Evolutionary conservation across 352 stramenopile genomes (phyloP), one percentile per base, ranked within the genome.

Genomic region (Globisporangium paddicum): DNA sequence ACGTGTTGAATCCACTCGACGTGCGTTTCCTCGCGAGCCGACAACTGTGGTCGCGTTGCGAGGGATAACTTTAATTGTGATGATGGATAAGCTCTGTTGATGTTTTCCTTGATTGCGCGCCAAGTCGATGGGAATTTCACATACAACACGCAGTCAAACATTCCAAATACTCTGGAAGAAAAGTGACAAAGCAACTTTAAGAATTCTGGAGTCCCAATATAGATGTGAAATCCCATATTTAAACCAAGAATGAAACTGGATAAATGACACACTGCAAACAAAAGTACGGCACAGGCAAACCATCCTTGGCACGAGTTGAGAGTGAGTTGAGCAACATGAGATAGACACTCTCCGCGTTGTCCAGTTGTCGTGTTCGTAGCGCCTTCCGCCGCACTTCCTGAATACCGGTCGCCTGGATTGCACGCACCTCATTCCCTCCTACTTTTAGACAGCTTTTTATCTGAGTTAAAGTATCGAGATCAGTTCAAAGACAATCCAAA

Each of bases 1-100:
- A 32, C 28, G 28, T 32, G 4, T 21, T 21, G 38, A 5, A 21
- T 44, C 14, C n/a, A 21, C 38, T 44, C 5, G 38, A 44, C 38
- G 18, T n/a, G 16, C 38, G 18, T 19, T 44, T 44, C 37, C 37
- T 5, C 16, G 19, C 38, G 21, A 44, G 18, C 18, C 16, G 38
- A 44, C 38, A 18, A 32, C 38, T 50, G 45, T 52, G 26, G 46
- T 38, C 46, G 26, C 25, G 46, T 52, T 38, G 46, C 32, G 46
- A 52, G 46, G 46, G 46, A n/a, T n/a, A 52, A 21, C 16, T 21
- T 3, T 11, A 18, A 21, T 23, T 18, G 11, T 44, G 38, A 44
- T 44, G 16, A 44, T 44, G 38, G 38, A 44, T 44, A 7, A 44
- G 16, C 37, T 19, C n/a, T 42, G 37, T 42, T 14, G 37, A 19